Percentiles rank a stretch among this genome's conserved stretches.
phyloP scores from a whole-genome alignment of 345 rosid species.

The Punica granatum region DNA sequence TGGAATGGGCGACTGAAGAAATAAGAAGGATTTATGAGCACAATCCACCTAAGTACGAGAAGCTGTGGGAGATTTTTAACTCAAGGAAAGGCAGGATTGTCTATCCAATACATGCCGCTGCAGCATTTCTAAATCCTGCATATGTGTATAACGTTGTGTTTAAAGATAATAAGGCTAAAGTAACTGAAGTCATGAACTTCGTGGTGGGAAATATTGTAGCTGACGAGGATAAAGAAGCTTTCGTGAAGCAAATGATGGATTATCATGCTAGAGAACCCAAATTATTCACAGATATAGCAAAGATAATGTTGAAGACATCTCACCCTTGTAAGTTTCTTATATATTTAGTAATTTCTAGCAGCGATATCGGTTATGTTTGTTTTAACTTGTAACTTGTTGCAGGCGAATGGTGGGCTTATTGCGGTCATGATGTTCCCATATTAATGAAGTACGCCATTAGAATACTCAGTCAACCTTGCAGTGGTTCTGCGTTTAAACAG shows the following conservation, averaged over 20 bases:
- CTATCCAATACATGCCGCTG: no score
- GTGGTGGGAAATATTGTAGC: background rate
- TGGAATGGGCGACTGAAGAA: background rate
- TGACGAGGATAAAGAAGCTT: background rate
- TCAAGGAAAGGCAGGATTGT: background rate
- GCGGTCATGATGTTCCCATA: background rate
- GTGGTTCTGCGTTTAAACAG: background rate
- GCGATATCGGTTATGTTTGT: background rate
- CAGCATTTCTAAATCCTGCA: no score
- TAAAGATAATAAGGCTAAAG: background rate
- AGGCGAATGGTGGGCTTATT: slow-evolving; percentile 3
- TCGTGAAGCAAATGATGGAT: background rate
- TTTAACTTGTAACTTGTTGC: background rate
- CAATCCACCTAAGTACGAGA: background rate
- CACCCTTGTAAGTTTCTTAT: slow-evolving; percentile 6
- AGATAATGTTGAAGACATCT: background rate
- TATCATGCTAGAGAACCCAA: background rate
- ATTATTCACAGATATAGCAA: background rate
- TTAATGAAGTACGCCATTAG: slow-evolving; percentile 1
- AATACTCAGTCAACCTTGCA: slow-evolving; percentile 6
- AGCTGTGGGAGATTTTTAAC: background rate
- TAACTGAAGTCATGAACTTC: background rate
- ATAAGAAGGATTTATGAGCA: background rate
- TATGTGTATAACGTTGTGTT: background rate
- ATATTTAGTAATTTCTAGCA: background rate